Percentiles rank a stretch among this genome's conserved stretches.
phyloP scores from a whole-genome alignment of 768 basidiomycete species.

The Omphalotus guepiniiformis region DNA sequence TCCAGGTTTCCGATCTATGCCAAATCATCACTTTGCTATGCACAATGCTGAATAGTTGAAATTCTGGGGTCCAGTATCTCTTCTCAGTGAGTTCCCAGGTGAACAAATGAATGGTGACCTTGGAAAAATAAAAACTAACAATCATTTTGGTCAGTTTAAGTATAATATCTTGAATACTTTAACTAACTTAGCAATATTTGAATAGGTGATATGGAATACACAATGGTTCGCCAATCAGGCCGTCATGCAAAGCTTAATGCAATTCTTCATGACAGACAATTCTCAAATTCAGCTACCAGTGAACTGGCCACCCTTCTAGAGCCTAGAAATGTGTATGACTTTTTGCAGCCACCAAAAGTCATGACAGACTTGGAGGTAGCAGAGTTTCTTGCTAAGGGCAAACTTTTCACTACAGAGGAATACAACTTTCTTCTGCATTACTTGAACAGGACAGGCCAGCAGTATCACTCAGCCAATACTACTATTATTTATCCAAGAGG shows the following conservation, averaged over 20 bases:
- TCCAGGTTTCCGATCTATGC: conserved; percentile 5
- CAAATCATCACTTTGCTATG: conserved; percentile 17
- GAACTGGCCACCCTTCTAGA: conserved; percentile 5
- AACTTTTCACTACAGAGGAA: not conserved
- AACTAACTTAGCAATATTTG: not conserved
- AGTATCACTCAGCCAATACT: not conserved
- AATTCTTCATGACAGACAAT: conserved; percentile 5
- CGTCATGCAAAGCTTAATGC: conserved; percentile 7
- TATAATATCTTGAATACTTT: conserved; percentile 1
- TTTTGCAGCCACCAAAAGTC: not conserved
- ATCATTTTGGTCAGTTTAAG: conserved; percentile 12
- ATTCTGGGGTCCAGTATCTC: conserved; percentile 16
- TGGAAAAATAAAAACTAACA: conserved; percentile 13
- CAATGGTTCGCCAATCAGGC: conserved; percentile 10
- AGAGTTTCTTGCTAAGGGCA: not conserved
- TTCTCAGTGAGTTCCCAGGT: conserved; percentile 14
- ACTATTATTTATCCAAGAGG: no score
- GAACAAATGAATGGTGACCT: conserved; percentile 14
- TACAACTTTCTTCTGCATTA: not conserved
- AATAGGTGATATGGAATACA: conserved; percentile 15
- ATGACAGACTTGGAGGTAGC: not conserved
- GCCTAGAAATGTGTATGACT: not conserved
- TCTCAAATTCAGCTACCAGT: not conserved
- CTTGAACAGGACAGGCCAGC: not conserved
- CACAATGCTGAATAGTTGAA: conserved; percentile 11